Percentiles rank a stretch among this genome's conserved stretches.
Conservation (phyloP, 2,329 filamentous ascomycete genomes). For the Coniosporium tulheliwenetii region DNA sequence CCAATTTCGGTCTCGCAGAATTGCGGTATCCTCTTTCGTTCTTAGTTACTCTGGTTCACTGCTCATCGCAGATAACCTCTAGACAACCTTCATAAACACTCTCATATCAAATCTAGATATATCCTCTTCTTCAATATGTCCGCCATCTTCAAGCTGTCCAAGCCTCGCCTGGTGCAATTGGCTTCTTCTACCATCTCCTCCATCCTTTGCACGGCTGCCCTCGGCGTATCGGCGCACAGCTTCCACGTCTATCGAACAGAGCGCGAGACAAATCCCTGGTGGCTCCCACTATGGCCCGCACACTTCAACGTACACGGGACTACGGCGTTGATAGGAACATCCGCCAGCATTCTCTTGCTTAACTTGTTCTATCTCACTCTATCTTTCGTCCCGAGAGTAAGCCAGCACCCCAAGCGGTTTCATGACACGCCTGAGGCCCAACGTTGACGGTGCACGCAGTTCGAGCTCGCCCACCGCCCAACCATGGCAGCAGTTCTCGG, state of each 20-base stretch:
- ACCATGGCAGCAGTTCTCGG: conserved; percentile 22
- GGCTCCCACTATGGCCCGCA: conserved; percentile 30
- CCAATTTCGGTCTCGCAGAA: no score
- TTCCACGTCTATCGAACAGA: conserved; percentile 27
- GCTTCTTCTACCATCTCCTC: conserved; percentile 19
- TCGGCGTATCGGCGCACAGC: conserved; percentile 26
- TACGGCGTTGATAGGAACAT: conserved; percentile 23
- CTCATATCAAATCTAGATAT: no score
- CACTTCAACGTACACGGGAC: conserved; percentile 31
- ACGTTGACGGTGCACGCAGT: conserved; percentile 8
- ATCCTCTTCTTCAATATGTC: no score
- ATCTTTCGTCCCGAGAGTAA: conserved; percentile 18
- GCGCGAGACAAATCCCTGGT: conserved; percentile 28
- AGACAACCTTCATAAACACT: no score
- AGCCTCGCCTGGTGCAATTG: conserved; percentile 9
- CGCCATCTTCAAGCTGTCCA: no score
- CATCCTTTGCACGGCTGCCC: conserved; percentile 22
- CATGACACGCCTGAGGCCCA: neutral
- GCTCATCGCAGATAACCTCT: no score
- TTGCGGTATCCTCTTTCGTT: no score
- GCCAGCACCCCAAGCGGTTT: conserved; percentile 5
- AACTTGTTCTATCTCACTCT: conserved; percentile 18
- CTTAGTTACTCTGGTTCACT: no score
- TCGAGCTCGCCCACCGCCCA: conserved; percentile 16
- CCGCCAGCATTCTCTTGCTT: conserved; percentile 20